These are phyloP conservation scores for Danielozyma ontarioensis DNA, from an alignment of 805 yeast genomes.

Conservation along the genomic window DNA sequence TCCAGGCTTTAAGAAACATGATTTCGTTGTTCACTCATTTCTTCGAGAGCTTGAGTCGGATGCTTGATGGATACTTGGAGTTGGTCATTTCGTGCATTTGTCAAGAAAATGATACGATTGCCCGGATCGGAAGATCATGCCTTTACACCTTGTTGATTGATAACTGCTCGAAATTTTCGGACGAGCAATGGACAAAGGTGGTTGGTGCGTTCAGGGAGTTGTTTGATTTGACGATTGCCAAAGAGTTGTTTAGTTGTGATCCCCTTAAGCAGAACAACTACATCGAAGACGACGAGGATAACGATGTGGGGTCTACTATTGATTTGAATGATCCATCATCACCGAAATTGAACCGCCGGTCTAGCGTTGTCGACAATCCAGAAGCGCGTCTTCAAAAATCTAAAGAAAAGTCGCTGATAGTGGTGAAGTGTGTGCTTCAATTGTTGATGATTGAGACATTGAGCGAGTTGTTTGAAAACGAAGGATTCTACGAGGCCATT, in stretches of 20 bases:
- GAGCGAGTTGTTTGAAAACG: constrained; percentile 71
- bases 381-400: constrained; percentile 39
- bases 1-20: constrained; percentile 89
- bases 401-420: constrained; percentile 66
- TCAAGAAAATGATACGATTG: constrained; percentile 95
- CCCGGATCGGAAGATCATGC: constrained; percentile 90
- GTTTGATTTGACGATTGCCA: constrained; percentile 81
- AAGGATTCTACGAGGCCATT: constrained; percentile 59
- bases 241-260: constrained; percentile 67
- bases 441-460: constrained; percentile 81
- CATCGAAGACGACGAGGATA: constrained; percentile 26
- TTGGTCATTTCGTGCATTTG: constrained; percentile 84
- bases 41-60: constrained; percentile 67
- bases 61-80: constrained; percentile 74
- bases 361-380: constrained; percentile 18
- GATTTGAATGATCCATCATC: constrained; percentile 6
- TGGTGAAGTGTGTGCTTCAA: constrained; percentile 88
- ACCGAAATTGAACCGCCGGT: constrained; percentile 4
- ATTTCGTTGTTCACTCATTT: constrained; percentile 78
- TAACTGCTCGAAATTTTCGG: constrained; percentile 60
- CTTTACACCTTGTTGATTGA: constrained; percentile 73
- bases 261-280: constrained; percentile 28
- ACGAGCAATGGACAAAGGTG: constrained; percentile 70
- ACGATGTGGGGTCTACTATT: constrained; percentile 14
- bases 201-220: constrained; percentile 60